These are phyloP conservation scores for Platanus orientalis DNA, from an alignment of 164 flowering plant genomes.

Conservation along the genomic window DNA sequence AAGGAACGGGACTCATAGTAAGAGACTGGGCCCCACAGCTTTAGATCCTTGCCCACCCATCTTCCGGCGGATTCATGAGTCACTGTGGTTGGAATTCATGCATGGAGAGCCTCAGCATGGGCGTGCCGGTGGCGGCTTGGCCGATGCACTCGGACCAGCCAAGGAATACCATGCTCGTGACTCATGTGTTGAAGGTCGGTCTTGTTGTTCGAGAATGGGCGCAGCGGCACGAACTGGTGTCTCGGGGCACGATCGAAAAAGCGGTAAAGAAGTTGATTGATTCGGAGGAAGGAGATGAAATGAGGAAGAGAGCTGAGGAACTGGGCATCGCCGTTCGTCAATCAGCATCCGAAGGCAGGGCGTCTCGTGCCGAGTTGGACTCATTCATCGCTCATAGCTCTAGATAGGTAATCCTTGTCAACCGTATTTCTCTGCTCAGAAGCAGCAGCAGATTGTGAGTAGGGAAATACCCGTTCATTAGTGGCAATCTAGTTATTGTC, in stretches of 20 bases:
- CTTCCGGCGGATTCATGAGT: constrained; percentile 52
- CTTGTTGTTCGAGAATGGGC: too few relatives aligned
- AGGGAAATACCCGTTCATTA: too few relatives aligned
- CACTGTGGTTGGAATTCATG: constrained; percentile 68
- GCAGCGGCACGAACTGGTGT: constrained; percentile 28
- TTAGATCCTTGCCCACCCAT: constrained; percentile 37
- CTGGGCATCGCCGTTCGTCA: constrained; percentile 27
- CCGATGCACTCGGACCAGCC: too few relatives aligned
- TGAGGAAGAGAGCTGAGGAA: constrained; percentile 44
- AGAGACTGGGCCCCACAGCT: constrained; percentile 57
- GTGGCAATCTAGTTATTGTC: too few relatives aligned
- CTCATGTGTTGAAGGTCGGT: constrained; percentile 41
- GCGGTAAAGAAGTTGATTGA: constrained; percentile 43
- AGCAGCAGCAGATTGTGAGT: too few relatives aligned
- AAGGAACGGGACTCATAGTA: constrained; percentile 30
- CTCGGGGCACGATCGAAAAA: constrained; percentile 14
- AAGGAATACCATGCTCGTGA: constrained; percentile 39
- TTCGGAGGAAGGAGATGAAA: constrained; percentile 42
- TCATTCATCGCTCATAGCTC: constrained; percentile 48
- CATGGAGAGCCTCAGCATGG: constrained; percentile 48
- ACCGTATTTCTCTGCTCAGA: too few relatives aligned
- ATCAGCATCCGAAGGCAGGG: constrained; percentile 36
- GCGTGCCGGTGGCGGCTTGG: constrained; percentile 65
- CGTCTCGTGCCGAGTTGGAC: constrained; percentile 36
- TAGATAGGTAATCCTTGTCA: constrained; percentile 11